Evolutionary conservation across 1,139 yeast species (phyloP).

Genomic region (Nakaseomyces bracarensis): DNA sequence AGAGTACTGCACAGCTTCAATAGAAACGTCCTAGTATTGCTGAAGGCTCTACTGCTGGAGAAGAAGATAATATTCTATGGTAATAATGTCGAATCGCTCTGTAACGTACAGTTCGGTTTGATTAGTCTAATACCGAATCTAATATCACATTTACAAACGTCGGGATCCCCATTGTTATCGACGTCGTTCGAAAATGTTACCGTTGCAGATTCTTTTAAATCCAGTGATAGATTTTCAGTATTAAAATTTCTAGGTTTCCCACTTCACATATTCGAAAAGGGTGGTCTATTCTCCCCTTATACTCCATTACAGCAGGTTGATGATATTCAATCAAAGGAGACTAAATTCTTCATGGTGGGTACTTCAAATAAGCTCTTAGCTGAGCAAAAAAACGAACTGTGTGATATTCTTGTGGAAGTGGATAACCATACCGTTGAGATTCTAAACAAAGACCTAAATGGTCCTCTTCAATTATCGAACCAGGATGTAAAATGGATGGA

Average conservation of each 20-base stretch:
- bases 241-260: constrained; percentile 82
- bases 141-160: constrained; percentile 61
- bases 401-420: constrained; percentile 50
- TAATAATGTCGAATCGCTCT: constrained; percentile 71
- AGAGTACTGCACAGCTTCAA: constrained; percentile 55
- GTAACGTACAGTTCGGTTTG: constrained; percentile 60
- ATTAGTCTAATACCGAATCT: constrained; percentile 69
- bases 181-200: constrained; percentile 44
- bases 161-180: constrained; percentile 71
- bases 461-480: constrained; percentile 44
- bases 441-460: constrained; percentile 34
- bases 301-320: constrained; percentile 85
- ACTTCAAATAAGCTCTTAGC: constrained; percentile 77
- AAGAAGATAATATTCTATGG: constrained; percentile 63
- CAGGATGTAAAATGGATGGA: constrained; percentile 69
- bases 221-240: constrained; percentile 71
- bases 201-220: constrained; percentile 63
- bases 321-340: constrained; percentile 50
- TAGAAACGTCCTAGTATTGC: constrained; percentile 52
- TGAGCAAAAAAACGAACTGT: constrained; percentile 51
- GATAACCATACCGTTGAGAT: constrained; percentile 46
- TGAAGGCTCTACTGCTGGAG: constrained; percentile 74
- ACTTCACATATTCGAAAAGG: constrained; percentile 72
- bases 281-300: constrained; percentile 87
- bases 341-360: constrained; percentile 70